Conservation (phyloP, 2,329 filamentous ascomycete species). For the Ophiobolus disseminans region DNA sequence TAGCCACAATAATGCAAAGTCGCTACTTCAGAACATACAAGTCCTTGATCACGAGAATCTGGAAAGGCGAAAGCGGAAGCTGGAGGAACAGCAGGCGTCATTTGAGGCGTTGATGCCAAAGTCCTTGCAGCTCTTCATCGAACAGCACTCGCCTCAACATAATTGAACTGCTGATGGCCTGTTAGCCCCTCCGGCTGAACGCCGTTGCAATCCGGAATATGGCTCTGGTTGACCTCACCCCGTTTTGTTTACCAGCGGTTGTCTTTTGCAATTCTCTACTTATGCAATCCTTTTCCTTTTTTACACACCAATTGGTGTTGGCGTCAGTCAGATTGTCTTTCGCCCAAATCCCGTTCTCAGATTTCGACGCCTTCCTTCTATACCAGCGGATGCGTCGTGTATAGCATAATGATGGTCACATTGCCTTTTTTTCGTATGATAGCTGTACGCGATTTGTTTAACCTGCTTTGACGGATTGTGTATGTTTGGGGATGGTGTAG, state of each 20-base stretch:
- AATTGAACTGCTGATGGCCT: background rate
- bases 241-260: background rate
- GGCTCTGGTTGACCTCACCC: background rate
- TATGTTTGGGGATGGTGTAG: background rate
- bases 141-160: conserved; percentile 3
- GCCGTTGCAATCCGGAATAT: no score
- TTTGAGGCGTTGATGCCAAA: conserved; percentile 32
- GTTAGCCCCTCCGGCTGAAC: no score
- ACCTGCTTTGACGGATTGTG: no score
- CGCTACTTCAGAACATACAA: conserved; percentile 11
- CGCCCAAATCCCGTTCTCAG: background rate
- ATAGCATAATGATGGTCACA: conserved; percentile 5
- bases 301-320: background rate
- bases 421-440: background rate
- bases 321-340: background rate
- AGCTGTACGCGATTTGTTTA: background rate
- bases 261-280: background rate
- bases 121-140: conserved; percentile 12
- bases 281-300: background rate
- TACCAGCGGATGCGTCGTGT: background rate
- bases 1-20: conserved; percentile 8
- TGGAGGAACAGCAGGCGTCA: conserved; percentile 21
- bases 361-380: conserved; percentile 3
- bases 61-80: conserved; percentile 7
- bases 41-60: conserved; percentile 6